Conservation (phyloP, 2,329 filamentous ascomycete species). For the Ophiostoma piceae region DNA sequence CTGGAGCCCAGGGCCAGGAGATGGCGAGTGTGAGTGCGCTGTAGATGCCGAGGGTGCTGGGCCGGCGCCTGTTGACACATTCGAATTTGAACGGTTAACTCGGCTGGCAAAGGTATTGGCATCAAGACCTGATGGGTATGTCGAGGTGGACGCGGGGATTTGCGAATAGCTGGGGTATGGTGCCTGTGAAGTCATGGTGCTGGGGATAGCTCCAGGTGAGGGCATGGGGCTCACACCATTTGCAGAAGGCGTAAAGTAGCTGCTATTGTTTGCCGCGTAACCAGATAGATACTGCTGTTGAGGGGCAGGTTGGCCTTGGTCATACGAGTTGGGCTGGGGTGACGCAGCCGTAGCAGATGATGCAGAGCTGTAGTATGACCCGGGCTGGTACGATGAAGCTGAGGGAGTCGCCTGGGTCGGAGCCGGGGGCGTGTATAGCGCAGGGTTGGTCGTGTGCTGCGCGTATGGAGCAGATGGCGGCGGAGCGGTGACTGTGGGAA, state of each 20-base stretch:
- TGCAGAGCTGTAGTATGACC: conserved; percentile 27
- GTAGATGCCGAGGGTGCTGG: conserved; percentile 46
- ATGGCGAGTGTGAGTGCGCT: conserved; percentile 32
- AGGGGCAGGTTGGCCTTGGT: conserved; percentile 28
- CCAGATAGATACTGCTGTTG: conserved; percentile 19
- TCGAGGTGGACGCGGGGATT: conserved; percentile 45
- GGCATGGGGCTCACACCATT: conserved; percentile 36
- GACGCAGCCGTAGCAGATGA: conserved; percentile 26
- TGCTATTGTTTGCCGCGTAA: conserved; percentile 30
- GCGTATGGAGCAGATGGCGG: not conserved
- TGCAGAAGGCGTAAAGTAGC: conserved; percentile 6
- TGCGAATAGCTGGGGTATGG: conserved; percentile 51
- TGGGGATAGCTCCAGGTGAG: conserved; percentile 29
- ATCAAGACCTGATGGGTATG: conserved; percentile 42
- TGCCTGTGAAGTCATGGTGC: conserved; percentile 37
- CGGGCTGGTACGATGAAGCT: conserved; percentile 19
- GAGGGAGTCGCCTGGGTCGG: conserved; percentile 19
- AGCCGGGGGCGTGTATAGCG: conserved; percentile 17
- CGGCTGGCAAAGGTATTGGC: conserved; percentile 43
- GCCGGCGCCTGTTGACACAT: conserved; percentile 42
- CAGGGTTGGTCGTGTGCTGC: conserved; percentile 4
- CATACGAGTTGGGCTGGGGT: conserved; percentile 29
- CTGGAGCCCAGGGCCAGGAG: conserved; percentile 44
- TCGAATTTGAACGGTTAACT: conserved; percentile 46
- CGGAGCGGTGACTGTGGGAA: conserved; percentile 33